Evolutionary conservation across 495 filamentous ascomycete genomes (phyloP).

Genomic region (Podospora pseudopauciseta): DNA sequence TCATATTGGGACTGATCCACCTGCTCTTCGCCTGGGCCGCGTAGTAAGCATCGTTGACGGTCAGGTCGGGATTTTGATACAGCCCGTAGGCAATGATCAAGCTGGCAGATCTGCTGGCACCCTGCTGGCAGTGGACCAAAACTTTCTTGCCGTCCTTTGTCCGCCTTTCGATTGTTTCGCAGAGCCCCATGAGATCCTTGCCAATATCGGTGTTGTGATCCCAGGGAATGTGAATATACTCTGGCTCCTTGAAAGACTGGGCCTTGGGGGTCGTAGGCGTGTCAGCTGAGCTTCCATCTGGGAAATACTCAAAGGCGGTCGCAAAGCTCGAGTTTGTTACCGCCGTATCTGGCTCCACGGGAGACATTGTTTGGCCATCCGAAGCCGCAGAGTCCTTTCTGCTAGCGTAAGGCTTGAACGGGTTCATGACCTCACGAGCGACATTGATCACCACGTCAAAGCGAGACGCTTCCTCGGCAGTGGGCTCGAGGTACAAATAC

Average conservation of each 20-base stretch:
- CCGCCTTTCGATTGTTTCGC: slow-evolving; percentile 78
- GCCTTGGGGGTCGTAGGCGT: slow-evolving; percentile 59
- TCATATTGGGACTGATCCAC: slow-evolving; percentile 99
- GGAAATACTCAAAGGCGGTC: slow-evolving; percentile 63
- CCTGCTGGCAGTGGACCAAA: slow-evolving; percentile 91
- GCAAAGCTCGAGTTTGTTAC: slow-evolving; percentile 65
- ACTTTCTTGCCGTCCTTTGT: slow-evolving; percentile 79
- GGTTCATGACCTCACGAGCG: slow-evolving; percentile 88
- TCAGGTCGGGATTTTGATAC: slow-evolving; percentile 81
- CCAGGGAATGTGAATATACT: slow-evolving; percentile 96
- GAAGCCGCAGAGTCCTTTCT: slow-evolving; percentile 27
- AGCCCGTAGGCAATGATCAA: slow-evolving; percentile 94
- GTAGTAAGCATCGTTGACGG: slow-evolving; percentile 90
- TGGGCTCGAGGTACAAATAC: slow-evolving; percentile 87
- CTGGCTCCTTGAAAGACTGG: slow-evolving; percentile 57
- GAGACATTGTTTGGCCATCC: slow-evolving; percentile 34
- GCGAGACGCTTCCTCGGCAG: slow-evolving; percentile 71
- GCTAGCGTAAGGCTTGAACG: slow-evolving; percentile 54
- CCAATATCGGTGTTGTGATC: slow-evolving; percentile 97
- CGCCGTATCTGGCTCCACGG: slow-evolving; percentile 64
- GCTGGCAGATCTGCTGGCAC: slow-evolving; percentile 93
- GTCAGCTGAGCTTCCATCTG: slow-evolving; percentile 33
- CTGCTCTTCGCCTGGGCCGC: slow-evolving; percentile 82
- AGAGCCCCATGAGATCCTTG: slow-evolving; percentile 77
- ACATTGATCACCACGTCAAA: slow-evolving; percentile 97